phyloP scores from a whole-genome alignment of 2,329 filamentous ascomycete species.

The Escovopsis sp. region DNA sequence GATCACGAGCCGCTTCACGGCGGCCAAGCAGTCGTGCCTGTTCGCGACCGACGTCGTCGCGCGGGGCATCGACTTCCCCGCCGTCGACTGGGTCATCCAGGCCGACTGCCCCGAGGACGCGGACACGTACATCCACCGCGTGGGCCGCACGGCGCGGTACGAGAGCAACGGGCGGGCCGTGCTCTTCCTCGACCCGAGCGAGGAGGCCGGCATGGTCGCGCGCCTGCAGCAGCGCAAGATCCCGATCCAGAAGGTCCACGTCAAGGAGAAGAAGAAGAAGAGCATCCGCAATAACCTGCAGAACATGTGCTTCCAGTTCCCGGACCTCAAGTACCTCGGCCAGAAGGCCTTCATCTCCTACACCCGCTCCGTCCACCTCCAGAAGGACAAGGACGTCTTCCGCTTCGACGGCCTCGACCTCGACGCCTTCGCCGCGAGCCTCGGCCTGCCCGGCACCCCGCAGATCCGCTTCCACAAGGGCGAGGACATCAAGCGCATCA shows the following conservation, averaged over 20 bases:
- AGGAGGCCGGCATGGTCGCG: constrained; percentile 83
- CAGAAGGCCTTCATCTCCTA: constrained; percentile 95
- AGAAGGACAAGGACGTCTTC: constrained; percentile 87
- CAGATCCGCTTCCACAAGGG: constrained; percentile 89
- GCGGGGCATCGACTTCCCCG: constrained; percentile 85
- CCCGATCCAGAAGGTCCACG: constrained; percentile 71
- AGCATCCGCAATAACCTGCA: constrained; percentile 75
- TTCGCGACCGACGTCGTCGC: constrained; percentile 95
- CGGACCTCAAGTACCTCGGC: constrained; percentile 83
- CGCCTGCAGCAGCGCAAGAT: constrained; percentile 81
- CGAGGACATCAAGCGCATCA: constrained; percentile 71
- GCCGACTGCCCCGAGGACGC: constrained; percentile 93
- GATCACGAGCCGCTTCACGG: constrained; percentile 70
- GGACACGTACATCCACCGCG: constrained; percentile 94
- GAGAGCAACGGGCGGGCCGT: constrained; percentile 78
- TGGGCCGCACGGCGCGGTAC: constrained; percentile 88
- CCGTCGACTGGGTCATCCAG: constrained; percentile 98
- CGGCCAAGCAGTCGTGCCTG: constrained; percentile 69
- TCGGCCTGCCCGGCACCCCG: constrained; percentile 82
- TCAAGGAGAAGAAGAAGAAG: constrained; percentile 78
- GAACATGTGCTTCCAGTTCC: constrained; percentile 90
- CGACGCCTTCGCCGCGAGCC: constrained; percentile 69
- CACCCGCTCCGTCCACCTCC: constrained; percentile 67
- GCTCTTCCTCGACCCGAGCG: constrained; percentile 80
- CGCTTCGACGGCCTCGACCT: constrained; percentile 69